Base-by-base conservation (phyloP, 202 grass and related monocot genomes). In the Zoysia matrella region DNA sequence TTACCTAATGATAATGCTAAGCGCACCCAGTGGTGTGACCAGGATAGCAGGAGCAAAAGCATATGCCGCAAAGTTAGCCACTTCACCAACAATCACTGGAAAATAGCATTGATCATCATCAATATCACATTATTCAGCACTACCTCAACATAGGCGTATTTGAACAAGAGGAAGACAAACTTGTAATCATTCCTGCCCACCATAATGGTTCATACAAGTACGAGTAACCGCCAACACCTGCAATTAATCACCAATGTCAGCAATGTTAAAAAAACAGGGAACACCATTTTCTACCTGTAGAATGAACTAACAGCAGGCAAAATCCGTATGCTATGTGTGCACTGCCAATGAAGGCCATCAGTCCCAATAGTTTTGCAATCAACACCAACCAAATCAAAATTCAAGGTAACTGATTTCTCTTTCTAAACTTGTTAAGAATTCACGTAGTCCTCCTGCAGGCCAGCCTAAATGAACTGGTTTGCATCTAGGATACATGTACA, bases 1-100 rank as follows among this genome's bases (percentile, higher is more conserved):
- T 82, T 86, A 88, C 95, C 95, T 98, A 70, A 98, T 90, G 70
- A 98, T 98, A 36, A 98, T 91, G 77, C 95, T 98, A 82, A 98
- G 92, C 64, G 95, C 95, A 88, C 95, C 95, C 72, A 98, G 92
- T 72, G 95, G 95, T 16, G 95, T 98, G 62, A 98, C 95, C 14
- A 98, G 65, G 83, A 98, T 98, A 88, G 95, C 95, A 80, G 95
- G 95, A 90, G 95, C 95, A 85, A 98, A 98, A 52, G 95, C 95
- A 87, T 98, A 98, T 63, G 95, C 95, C 16, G 95, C 95, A 75
- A 98, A 98, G 68, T 98, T 98, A 56, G 95, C 95, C 76, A 93
- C 77, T 88, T 98, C 95, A 69, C 95, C 95, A 87, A 98, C 92
- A 85, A 98, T 84, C 95, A 98, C 95, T 98, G 85, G 55, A 72